Evolutionary conservation across 306 rosid species (phyloP), one percentile per base, ranked within the genome.

Genomic region (Acmispon strigosus): DNA sequence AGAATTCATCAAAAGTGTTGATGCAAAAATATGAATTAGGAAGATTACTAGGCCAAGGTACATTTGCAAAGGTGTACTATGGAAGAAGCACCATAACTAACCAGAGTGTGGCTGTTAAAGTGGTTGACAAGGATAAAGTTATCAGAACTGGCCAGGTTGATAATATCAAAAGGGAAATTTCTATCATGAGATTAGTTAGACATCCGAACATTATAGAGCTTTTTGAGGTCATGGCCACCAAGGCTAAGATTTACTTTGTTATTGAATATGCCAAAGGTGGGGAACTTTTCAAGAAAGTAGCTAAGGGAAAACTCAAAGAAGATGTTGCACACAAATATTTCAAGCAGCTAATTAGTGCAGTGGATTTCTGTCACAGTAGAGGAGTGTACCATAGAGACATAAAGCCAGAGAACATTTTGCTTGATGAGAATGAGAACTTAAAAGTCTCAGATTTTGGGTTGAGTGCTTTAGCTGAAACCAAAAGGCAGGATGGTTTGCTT

Each of bases 341-440:
- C 37, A 76, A 62, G 73, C 91, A 84, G 79, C 60, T 86, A 34
- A 39, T 86, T 29, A 73, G 66, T 70, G 91, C 86, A 4, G 83
- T 84, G 12, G 86, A 81, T 69, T 86, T 73, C 45, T 86, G 88
- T 78, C 91, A 86, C 69, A 84, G 84, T 34, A 60, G 91, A 81
- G 88, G 88, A 10, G 88, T 86, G 6, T 79, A 77, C 41, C 88
- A 86, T 76, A 80, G 91, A 9, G 91, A 86, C 52, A 74, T 86
- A 66, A 86, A 84, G 78, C 82, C 85, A 0, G 91, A 84, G 72
- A 86, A 86, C 62, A 73, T 86, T 77, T 54, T 86, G 53, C 42
- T 86, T 66, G 88, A 84, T 58, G 86, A 86, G 42, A 71, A 84
- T 67, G 91, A 73, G 56, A 64, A 74, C 45, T 36, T 86, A 2